Evolutionary conservation across 2,329 filamentous ascomycete genomes (phyloP), one percentile per base, ranked within the genome.

Genomic region (Paraphaeosphaeria minitans): DNA sequence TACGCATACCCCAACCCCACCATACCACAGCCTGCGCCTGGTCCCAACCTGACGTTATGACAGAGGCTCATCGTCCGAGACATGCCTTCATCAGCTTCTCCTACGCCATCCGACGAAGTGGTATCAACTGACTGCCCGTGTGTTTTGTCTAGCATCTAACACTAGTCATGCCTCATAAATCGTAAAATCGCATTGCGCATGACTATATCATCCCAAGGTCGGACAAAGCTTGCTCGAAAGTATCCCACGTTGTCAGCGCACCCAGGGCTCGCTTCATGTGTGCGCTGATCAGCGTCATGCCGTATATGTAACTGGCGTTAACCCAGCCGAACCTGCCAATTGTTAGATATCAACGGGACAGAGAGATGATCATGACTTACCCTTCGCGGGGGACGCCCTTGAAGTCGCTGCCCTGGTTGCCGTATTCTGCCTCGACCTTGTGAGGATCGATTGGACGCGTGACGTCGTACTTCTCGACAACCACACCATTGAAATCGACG

Each of bases 401-500:
- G 81, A 98, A 97, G 74, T 97, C 92, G 51, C 90, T 82, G 2
- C 95, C 95, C 77, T 99, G 95, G 77, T 99, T 99, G 7, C 95
- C 95, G 74, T 99, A 99, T 79, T 99, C 95, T 58, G 94, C 95
- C 77, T 96, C 92, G 13, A 98, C 95, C 62, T 91, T 89, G 79
- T 98, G 95, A 39, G 95, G 93, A 71, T 97, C 93, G 57, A 93
- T 87, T 5, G 90, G 89, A 57, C 92, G 83, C 21, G 94, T 98
- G 60, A 99, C 95, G 78, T 99, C 92, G 80, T 99, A 99, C 81
- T 99, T 99, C 79, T 99, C 95, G 6, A 98, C 95, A 1, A 99
- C 94, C 9, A 97, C 93, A 41, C 95, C 95, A 74, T 98, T 98
- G 83, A 94, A 98, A 77, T 99, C 94, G 60, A 97, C 93, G 80